Percentiles rank a stretch among this genome's conserved stretches.
These are phyloP conservation scores for Staphylotrichum tortipilum DNA, from an alignment of 495 filamentous ascomycete species.

Conservation along the genomic window DNA sequence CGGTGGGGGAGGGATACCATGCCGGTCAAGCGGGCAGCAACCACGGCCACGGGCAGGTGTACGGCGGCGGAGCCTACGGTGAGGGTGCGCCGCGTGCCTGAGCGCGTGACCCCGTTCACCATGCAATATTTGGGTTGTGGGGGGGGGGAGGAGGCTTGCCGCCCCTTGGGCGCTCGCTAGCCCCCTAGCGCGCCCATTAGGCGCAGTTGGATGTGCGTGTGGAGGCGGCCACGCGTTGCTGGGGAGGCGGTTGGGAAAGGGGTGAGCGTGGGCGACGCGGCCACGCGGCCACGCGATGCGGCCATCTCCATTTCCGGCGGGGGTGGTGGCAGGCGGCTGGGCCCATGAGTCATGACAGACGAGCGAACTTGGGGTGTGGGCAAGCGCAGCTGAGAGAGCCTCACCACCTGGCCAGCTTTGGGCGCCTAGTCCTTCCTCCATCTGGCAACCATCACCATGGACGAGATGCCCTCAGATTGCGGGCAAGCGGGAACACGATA, in stretches of 20 bases:
- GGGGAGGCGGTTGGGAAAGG: not conserved
- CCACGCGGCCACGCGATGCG: not conserved
- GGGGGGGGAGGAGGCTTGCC: not conserved
- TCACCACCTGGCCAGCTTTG: not conserved
- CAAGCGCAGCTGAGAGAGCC: not conserved
- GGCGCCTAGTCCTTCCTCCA: no score
- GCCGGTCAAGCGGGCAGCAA: slow-evolving; percentile 25
- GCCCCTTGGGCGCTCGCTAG: no score
- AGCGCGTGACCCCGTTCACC: not conserved
- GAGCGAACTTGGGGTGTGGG: not conserved
- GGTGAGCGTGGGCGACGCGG: not conserved
- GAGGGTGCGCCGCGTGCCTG: slow-evolving; percentile 35
- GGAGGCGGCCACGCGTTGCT: no score
- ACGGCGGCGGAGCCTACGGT: slow-evolving; percentile 32
- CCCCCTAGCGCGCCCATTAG: no score
- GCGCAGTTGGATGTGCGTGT: no score
- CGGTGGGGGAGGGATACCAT: slow-evolving; percentile 27
- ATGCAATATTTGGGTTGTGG: not conserved
- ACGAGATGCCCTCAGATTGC: no score
- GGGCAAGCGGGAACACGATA: not conserved
- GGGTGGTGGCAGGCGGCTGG: not conserved
- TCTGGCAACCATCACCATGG: no score
- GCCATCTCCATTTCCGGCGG: not conserved
- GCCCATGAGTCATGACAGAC: not conserved
- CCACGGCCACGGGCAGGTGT: slow-evolving; percentile 31